Conservation (phyloP, 1,139 yeast species). For the Chernovozyma aurita region DNA sequence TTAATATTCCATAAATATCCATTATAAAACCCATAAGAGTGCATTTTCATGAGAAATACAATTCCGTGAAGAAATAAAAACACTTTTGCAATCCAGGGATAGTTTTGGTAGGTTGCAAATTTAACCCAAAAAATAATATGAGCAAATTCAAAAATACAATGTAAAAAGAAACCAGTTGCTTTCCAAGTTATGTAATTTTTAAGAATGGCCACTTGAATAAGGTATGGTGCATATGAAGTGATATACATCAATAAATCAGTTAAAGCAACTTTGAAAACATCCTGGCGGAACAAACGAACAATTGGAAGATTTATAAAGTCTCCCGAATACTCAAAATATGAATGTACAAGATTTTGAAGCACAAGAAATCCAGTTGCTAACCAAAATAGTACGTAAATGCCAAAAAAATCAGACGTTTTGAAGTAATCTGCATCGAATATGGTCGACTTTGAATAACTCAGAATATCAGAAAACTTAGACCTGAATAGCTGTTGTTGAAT, state of each 20-base stretch:
- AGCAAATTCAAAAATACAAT: slow-evolving; percentile 49
- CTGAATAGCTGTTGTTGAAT: slow-evolving; percentile 3
- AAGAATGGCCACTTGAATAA: slow-evolving; percentile 50
- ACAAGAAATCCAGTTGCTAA: slow-evolving; percentile 53
- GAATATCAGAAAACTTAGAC: slow-evolving; percentile 43
- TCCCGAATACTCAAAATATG: slow-evolving; percentile 23
- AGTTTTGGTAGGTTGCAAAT: slow-evolving; percentile 48
- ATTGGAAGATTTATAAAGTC: slow-evolving; percentile 45
- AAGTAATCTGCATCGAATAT: slow-evolving; percentile 45
- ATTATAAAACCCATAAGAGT: slow-evolving; percentile 82
- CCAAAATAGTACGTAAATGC: slow-evolving; percentile 69
- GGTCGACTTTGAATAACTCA: slow-evolving; percentile 36
- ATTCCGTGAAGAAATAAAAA: slow-evolving; percentile 78
- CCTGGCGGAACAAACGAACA: slow-evolving; percentile 45
- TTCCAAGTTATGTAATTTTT: slow-evolving; percentile 50
- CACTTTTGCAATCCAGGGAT: slow-evolving; percentile 86
- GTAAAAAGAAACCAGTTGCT: slow-evolving; percentile 55
- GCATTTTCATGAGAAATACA: slow-evolving; percentile 88
- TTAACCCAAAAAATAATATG: slow-evolving; percentile 48
- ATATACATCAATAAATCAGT: slow-evolving; percentile 72
- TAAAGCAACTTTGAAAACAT: slow-evolving; percentile 57
- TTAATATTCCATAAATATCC: slow-evolving; percentile 75
- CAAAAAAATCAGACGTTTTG: slow-evolving; percentile 48
- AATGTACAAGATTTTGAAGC: slow-evolving; percentile 44
- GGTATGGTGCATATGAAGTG: slow-evolving; percentile 50